phyloP scores from a whole-genome alignment of 345 rosid species.

The Salix udensis region DNA sequence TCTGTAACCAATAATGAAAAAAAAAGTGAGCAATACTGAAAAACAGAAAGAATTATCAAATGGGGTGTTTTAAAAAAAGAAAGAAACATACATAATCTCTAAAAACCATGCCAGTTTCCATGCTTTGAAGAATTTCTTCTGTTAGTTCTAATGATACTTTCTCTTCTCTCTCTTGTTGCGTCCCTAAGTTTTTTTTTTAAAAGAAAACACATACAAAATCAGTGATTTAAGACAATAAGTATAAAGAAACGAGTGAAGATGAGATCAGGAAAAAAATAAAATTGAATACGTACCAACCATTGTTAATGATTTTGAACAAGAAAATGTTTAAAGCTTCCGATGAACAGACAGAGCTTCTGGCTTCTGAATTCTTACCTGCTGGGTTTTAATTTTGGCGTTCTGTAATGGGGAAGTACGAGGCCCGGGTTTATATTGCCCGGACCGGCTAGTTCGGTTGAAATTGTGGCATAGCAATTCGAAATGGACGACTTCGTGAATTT shows the following conservation, averaged over 20 bases:
- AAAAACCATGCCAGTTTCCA: conserved; percentile 88
- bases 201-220: too few species aligned
- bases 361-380: neutral
- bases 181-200: neutral
- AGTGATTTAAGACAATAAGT: neutral
- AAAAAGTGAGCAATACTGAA: neutral
- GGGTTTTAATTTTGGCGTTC: too few species aligned
- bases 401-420: too few species aligned
- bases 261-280: neutral
- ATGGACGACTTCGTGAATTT: too few species aligned
- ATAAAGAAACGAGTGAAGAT: too few species aligned
- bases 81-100: conserved; percentile 60
- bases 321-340: neutral
- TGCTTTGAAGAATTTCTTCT: conserved; percentile 81
- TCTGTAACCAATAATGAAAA: conserved; percentile 33
- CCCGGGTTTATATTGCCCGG: too few species aligned
- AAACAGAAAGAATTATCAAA: conserved; percentile 12
- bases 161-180: conserved; percentile 21
- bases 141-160: conserved; percentile 60
- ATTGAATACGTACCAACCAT: conserved; percentile 10
- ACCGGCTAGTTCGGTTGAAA: too few species aligned
- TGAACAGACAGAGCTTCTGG: neutral
- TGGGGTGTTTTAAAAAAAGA: neutral
- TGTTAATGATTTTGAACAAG: neutral
- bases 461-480: too few species aligned